Evolutionary conservation across 306 rosid genomes (phyloP).

Genomic region (Comarum palustre): DNA sequence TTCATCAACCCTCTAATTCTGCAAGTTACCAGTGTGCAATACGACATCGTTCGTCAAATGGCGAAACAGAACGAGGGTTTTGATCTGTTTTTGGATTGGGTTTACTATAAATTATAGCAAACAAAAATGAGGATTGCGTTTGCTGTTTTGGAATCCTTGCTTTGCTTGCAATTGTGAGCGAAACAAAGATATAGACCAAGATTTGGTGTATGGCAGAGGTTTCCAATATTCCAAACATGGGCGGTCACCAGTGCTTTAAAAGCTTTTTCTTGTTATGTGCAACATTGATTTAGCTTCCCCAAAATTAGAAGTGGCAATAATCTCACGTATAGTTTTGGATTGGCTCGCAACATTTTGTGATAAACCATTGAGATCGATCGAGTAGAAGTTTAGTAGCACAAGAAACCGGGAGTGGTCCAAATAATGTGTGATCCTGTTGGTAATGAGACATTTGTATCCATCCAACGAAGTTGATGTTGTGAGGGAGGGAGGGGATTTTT

Average conservation of each 20-base stretch:
- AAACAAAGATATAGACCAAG: conserved; percentile 10
- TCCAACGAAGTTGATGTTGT: not conserved
- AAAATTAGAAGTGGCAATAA: not conserved
- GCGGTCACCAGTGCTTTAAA: conserved; percentile 1
- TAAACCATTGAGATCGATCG: not conserved
- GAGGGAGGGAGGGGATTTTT: not conserved
- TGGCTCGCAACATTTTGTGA: not conserved
- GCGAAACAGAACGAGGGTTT: not conserved
- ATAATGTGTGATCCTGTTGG: not conserved
- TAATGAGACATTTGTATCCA: not conserved
- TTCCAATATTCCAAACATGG: conserved; percentile 25
- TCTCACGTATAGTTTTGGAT: not conserved
- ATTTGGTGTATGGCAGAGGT: conserved; percentile 11
- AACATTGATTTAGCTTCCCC: not conserved
- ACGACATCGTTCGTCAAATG: not conserved
- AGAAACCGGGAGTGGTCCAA: not conserved
- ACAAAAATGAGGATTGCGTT: not conserved
- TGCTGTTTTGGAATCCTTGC: conserved; percentile 33
- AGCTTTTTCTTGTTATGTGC: not conserved
- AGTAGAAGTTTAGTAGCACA: not conserved
- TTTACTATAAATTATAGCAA: no score
- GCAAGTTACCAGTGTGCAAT: not conserved
- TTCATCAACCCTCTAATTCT: not conserved
- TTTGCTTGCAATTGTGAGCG: conserved; percentile 41
- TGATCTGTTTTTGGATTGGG: conserved; percentile 8